Evolutionary conservation across 1,139 yeast species (phyloP).

Genomic region (Pneumocystis jirovecii): DNA sequence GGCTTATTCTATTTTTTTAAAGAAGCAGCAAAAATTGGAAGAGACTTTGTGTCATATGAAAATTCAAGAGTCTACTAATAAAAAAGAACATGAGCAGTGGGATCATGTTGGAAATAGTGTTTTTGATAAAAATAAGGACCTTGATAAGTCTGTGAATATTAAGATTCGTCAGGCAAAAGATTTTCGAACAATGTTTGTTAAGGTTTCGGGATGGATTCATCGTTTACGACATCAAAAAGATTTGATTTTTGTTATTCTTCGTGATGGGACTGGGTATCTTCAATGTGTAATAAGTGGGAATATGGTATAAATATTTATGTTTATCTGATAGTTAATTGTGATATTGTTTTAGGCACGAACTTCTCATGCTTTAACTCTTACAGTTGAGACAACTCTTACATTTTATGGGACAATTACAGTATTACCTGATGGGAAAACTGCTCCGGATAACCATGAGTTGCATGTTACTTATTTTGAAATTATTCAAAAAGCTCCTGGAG

Average conservation of each 20-base stretch:
- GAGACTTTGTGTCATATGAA: constrained; percentile 6
- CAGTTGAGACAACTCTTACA: constrained; percentile 71
- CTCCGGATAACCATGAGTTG: constrained; percentile 96
- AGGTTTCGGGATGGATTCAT: constrained; percentile 90
- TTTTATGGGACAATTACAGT: constrained; percentile 67
- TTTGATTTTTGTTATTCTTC: constrained; percentile 70
- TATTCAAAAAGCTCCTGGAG: constrained; percentile 88
- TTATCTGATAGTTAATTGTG: neutral
- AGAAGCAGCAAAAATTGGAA: constrained; percentile 34
- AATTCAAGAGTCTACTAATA: neutral
- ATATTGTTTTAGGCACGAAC: constrained; percentile 47
- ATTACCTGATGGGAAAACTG: constrained; percentile 90
- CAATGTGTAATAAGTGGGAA: constrained; percentile 85
- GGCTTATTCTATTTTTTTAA: constrained; percentile 82
- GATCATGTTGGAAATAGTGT: constrained; percentile 53
- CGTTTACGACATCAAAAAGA: constrained; percentile 89
- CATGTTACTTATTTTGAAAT: constrained; percentile 78
- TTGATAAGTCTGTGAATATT: constrained; percentile 53
- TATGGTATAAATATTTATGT: constrained; percentile 23
- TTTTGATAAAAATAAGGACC: constrained; percentile 53
- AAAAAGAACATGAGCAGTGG: constrained; percentile 34
- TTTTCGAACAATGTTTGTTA: constrained; percentile 47
- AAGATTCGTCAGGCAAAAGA: constrained; percentile 46
- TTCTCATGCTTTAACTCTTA: constrained; percentile 65
- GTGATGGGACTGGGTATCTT: constrained; percentile 88